These are phyloP conservation scores for Geotrichum cucujoidarum DNA, from an alignment of 1,139 yeast genomes.

Conservation along the genomic window DNA sequence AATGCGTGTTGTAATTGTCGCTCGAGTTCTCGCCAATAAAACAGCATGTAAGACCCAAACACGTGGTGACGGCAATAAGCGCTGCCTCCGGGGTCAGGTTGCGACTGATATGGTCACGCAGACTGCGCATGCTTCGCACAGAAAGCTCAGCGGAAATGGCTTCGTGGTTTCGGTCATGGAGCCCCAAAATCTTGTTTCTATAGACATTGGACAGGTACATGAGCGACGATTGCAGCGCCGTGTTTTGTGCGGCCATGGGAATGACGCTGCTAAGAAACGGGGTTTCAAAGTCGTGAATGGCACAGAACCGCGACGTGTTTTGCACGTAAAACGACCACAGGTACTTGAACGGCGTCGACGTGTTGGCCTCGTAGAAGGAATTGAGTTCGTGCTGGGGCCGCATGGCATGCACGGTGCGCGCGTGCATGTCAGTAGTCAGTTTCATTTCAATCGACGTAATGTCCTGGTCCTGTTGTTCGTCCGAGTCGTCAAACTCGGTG, in stretches of 20 bases:
- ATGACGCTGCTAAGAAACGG: constrained; percentile 19
- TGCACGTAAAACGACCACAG: constrained; percentile 20
- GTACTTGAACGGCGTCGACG: constrained; percentile 9
- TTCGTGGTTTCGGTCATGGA: constrained; percentile 16
- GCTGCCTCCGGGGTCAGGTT: constrained; percentile 13
- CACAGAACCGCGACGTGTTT: constrained; percentile 21
- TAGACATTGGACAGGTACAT: constrained; percentile 20
- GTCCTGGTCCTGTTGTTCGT: background rate
- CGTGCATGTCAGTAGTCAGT: background rate
- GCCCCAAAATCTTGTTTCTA: constrained; percentile 16
- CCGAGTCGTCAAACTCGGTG: background rate
- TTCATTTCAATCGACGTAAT: background rate
- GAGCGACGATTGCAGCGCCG: constrained; percentile 19
- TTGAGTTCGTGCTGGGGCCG: background rate
- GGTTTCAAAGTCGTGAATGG: constrained; percentile 21
- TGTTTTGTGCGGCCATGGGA: constrained; percentile 20
- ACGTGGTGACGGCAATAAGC: constrained; percentile 17
- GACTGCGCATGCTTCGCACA: constrained; percentile 8
- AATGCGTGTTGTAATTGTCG: constrained; percentile 17
- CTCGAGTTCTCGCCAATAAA: constrained; percentile 19
- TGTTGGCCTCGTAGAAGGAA: constrained; percentile 4
- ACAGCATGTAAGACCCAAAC: constrained; percentile 16
- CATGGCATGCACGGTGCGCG: background rate
- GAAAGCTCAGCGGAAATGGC: constrained; percentile 13
- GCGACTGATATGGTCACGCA: constrained; percentile 13